These are phyloP conservation scores for Quercus gilva DNA, from an alignment of 306 rosid species.

Conservation along the genomic window DNA sequence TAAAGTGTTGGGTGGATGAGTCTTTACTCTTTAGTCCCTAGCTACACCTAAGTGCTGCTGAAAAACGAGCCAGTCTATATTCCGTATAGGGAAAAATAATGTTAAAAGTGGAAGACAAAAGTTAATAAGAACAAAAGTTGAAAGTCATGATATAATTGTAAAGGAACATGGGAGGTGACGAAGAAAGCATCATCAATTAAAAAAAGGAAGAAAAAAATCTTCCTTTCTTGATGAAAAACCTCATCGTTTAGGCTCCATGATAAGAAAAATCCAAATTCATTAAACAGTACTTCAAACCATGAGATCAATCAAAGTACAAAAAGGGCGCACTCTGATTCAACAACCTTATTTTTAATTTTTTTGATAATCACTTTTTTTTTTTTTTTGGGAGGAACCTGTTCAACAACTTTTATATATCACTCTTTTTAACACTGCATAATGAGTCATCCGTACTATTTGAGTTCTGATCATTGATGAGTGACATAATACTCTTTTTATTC, in stretches of 20 bases:
- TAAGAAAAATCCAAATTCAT: not conserved
- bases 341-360: too few species aligned
- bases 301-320: not conserved
- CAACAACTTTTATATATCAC: too few species aligned
- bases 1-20: too few species aligned
- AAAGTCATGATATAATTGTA: not conserved
- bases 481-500: too few species aligned
- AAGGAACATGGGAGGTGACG: not conserved
- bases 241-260: not conserved
- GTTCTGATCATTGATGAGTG: too few species aligned
- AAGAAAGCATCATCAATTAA: not conserved
- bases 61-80: not conserved
- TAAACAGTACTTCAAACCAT: not conserved
- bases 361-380: too few species aligned
- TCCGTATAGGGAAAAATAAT: not conserved
- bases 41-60: too few species aligned
- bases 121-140: not conserved
- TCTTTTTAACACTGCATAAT: too few species aligned
- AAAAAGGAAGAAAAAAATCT: not conserved
- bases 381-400: too few species aligned
- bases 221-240: not conserved
- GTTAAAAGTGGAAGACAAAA: not conserved
- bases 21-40: too few species aligned
- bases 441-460: too few species aligned
- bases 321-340: too few species aligned